These are phyloP conservation scores for Leccinum fibrillosum DNA, from an alignment of 768 basidiomycete species.

Conservation along the genomic window DNA sequence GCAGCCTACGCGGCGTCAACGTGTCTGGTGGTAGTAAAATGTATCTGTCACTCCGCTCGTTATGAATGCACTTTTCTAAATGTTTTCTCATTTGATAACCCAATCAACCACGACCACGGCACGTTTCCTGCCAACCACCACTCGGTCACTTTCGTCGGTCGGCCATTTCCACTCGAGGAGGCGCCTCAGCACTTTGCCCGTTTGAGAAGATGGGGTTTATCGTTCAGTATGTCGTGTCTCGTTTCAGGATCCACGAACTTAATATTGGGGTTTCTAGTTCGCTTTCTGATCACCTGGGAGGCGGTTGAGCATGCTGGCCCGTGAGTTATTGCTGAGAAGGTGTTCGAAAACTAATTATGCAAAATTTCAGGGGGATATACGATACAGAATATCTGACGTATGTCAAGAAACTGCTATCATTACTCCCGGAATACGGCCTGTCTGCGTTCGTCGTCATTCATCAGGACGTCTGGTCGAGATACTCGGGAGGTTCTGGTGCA, in stretches of 20 bases:
- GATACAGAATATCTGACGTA: constrained; percentile 83
- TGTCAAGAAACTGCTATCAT: constrained; percentile 60
- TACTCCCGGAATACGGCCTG: constrained; percentile 71
- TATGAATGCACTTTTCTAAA: constrained; percentile 20
- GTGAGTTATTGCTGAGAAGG: constrained; percentile 46
- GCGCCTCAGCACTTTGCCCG: constrained; percentile 82
- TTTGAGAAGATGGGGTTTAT: constrained; percentile 82
- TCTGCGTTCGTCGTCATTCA: constrained; percentile 79
- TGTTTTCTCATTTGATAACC: constrained; percentile 39
- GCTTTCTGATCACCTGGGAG: constrained; percentile 96
- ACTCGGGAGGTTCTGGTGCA: constrained; percentile 92
- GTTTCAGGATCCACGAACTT: not conserved
- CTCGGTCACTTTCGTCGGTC: constrained; percentile 78
- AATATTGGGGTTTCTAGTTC: constrained; percentile 44
- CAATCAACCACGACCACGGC: constrained; percentile 63
- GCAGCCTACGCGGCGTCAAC: constrained; percentile 82
- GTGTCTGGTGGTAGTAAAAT: constrained; percentile 80
- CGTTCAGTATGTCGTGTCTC: constrained; percentile 62
- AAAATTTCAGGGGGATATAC: constrained; percentile 63
- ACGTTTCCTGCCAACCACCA: constrained; percentile 64
- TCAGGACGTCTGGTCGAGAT: constrained; percentile 96
- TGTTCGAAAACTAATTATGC: not conserved
- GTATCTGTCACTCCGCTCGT: constrained; percentile 35
- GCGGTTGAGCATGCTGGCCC: constrained; percentile 91
- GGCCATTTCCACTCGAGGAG: constrained; percentile 89